phyloP scores from a whole-genome alignment of 1,284 basidiomycete species.

The Trichosporon sp. region DNA sequence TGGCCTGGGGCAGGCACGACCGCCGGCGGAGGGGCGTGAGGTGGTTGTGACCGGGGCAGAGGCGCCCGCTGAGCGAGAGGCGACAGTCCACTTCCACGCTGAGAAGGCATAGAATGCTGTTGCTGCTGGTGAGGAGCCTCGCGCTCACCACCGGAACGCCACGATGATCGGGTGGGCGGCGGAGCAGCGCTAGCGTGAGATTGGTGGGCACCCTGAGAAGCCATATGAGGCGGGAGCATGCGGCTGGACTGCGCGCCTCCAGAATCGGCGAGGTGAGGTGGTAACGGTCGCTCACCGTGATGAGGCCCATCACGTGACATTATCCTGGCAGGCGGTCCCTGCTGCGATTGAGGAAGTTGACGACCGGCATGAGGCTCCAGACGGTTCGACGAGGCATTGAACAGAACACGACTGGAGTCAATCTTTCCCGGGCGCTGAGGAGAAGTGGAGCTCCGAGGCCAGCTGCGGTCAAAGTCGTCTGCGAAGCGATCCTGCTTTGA shows the following conservation, averaged over 20 bases:
- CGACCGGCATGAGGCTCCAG: conserved; percentile 63
- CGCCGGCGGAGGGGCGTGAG: background rate
- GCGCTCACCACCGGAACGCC: conserved; percentile 47
- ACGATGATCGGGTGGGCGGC: conserved; percentile 23
- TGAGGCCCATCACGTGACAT: conserved; percentile 46
- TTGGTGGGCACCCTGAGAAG: background rate
- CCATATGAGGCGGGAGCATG: conserved; percentile 49
- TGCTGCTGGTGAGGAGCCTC: conserved; percentile 60
- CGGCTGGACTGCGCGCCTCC: conserved; percentile 26
- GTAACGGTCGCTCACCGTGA: conserved; percentile 29
- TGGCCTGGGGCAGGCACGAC: background rate
- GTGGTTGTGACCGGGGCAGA: background rate
- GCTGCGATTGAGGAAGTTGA: conserved; percentile 48
- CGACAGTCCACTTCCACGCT: conserved; percentile 5
- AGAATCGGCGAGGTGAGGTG: conserved; percentile 33
- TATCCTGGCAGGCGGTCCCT: conserved; percentile 49
- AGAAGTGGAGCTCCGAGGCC: conserved; percentile 64
- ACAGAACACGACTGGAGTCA: conserved; percentile 64
- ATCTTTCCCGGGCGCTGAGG: conserved; percentile 25
- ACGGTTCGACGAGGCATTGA: conserved; percentile 84
- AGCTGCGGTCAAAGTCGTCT: conserved; percentile 90
- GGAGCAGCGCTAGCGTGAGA: conserved; percentile 27
- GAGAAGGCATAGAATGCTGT: background rate
- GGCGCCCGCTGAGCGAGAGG: background rate
- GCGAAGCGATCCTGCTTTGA: conserved; percentile 53